These are phyloP conservation scores for Cercospora nicotianae DNA, from an alignment of 2,329 filamentous ascomycete genomes.

Conservation along the genomic window DNA sequence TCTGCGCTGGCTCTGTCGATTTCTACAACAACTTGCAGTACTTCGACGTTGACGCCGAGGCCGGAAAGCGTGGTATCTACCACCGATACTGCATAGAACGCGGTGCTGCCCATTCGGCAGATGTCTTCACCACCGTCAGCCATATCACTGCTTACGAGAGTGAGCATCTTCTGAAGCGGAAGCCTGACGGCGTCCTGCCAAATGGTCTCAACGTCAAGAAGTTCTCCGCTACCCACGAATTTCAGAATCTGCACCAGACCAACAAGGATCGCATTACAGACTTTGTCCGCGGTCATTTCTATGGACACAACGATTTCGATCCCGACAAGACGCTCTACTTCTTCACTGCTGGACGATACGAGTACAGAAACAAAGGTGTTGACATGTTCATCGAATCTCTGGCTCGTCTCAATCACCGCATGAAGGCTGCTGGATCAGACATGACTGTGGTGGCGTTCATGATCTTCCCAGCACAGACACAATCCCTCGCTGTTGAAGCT, in stretches of 20 bases:
- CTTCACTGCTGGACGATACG: conserved; percentile 95
- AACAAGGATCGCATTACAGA: conserved; percentile 98
- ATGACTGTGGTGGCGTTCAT: conserved; percentile 96
- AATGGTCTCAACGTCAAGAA: conserved; percentile 98
- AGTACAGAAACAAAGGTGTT: conserved; percentile 97
- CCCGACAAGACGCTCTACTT: conserved; percentile 96
- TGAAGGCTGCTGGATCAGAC: conserved; percentile 82
- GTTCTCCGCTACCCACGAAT: conserved; percentile 97
- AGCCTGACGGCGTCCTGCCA: conserved; percentile 92
- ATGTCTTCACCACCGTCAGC: conserved; percentile 98
- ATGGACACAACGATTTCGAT: conserved; percentile 96
- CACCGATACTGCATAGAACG: conserved; percentile 98
- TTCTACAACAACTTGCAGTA: conserved; percentile 99
- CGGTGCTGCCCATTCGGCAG: conserved; percentile 83
- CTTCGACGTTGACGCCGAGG: conserved; percentile 95
- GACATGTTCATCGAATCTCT: conserved; percentile 99
- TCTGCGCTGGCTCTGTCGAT: conserved; percentile 95
- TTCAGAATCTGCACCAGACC: conserved; percentile 95
- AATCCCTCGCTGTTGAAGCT: conserved; percentile 90
- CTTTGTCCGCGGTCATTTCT: conserved; percentile 97
- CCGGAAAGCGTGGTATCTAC: conserved; percentile 97
- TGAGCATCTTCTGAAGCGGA: conserved; percentile 94
- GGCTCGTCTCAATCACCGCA: conserved; percentile 87
- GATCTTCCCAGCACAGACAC: conserved; percentile 97
- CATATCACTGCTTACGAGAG: conserved; percentile 98